Base-by-base conservation (phyloP, 2,329 filamentous ascomycete genomes). In the Trichoderma sp. region DNA sequence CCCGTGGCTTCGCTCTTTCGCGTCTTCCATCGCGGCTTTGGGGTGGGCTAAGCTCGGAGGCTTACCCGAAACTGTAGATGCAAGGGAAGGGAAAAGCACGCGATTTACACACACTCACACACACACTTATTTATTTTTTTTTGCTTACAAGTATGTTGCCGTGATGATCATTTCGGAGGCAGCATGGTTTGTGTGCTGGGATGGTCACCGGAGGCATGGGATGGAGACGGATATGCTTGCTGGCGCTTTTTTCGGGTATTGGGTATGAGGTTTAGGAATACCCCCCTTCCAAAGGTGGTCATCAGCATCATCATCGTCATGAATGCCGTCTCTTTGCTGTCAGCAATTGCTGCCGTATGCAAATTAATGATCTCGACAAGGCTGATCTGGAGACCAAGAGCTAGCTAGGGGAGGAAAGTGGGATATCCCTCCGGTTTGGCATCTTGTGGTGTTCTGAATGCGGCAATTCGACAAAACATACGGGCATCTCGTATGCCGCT, bases 11-110 rank as follows among this genome's bases (percentile, higher is more conserved):
- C 53, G 63, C 53, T 47, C 63, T 55, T 64, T 66, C 63, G 52
- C 63, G 63, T 11, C 57, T 53, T 47, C 33, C 11, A 13, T 35
- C 62, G 62, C 62, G 62, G 52, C 27, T 14, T 14, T 52, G 60
- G 21, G 21, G 16, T 24, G 52, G 21, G 31, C 47, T 47, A 59
- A 29, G 64, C 40, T 68, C 56, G 56, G 64, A 60, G 47, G 56
- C 64, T 68, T 59, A 68, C 55, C 64, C 55, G 56, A 53, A 43
- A 35, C 43, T 68, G 55, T 43, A 68, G 52, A 27, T 53, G 64
- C 64, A 68, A 31, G 21, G n/a, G 4, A 47, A 11, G 16, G 8
- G 8, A 19, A 40, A 43, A 67, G 55, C 64, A 67, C 40, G 56
- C 64, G 64, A 68, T 66, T 37, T 11, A 29, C 53, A 13, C 27